phyloP scores from a whole-genome alignment of 2,329 filamentous ascomycete species.

The Ascochyta clinopodiicola region DNA sequence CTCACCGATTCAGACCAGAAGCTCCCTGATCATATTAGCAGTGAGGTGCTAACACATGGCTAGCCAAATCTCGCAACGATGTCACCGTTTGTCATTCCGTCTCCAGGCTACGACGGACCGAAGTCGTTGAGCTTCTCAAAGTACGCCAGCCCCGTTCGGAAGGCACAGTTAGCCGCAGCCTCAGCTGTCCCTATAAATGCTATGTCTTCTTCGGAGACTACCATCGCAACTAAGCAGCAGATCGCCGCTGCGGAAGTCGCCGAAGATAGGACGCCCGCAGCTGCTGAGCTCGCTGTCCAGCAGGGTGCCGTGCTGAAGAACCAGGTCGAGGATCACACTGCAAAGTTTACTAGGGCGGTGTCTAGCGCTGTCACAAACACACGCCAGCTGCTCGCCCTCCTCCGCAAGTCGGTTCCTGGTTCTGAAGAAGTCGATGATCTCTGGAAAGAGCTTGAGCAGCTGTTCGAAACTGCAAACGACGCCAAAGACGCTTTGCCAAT shows the following conservation, averaged over 20 bases:
- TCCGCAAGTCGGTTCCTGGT: slow-evolving; percentile 28
- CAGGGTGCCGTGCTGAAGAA: slow-evolving; percentile 28
- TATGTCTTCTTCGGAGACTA: slow-evolving; percentile 5
- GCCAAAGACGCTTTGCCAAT: slow-evolving; percentile 29
- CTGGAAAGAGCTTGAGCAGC: slow-evolving; percentile 36
- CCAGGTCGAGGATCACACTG: slow-evolving; percentile 29
- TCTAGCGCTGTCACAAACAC: slow-evolving; percentile 27
- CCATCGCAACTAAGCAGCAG: slow-evolving; percentile 37
- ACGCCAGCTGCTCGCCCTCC: slow-evolving; percentile 29
- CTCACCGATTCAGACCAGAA: background rate
- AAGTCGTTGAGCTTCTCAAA: slow-evolving; percentile 23
- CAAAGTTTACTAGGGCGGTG: slow-evolving; percentile 24
- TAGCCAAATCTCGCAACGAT: background rate
- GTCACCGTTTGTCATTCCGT: background rate
- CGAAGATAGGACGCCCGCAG: background rate
- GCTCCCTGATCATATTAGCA: background rate
- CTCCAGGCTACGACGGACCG: slow-evolving; percentile 15
- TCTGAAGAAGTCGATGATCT: slow-evolving; percentile 26
- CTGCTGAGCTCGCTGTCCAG: slow-evolving; percentile 32
- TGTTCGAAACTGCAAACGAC: slow-evolving; percentile 27
- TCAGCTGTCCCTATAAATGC: slow-evolving; percentile 8
- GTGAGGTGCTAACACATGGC: background rate
- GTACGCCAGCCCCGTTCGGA: slow-evolving; percentile 26
- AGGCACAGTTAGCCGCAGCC: slow-evolving; percentile 10
- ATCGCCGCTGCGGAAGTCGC: slow-evolving; percentile 19